Conservation (phyloP, 2,329 filamentous ascomycete species). For the Paecilomyces variotii region DNA sequence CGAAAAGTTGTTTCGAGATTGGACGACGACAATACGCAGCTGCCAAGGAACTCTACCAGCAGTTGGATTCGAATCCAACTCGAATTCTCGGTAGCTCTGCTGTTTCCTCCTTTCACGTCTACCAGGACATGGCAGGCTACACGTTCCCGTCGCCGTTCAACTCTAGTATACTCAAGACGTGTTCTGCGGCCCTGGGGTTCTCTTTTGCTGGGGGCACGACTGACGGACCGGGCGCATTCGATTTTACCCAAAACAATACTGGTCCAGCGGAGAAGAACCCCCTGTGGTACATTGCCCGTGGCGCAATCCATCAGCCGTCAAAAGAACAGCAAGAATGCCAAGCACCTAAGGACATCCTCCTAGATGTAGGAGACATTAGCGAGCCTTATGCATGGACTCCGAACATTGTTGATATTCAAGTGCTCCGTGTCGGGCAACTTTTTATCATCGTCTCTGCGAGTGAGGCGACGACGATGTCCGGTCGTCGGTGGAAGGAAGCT, state of each 20-base stretch:
- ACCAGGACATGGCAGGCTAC: constrained; percentile 71
- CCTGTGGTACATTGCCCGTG: constrained; percentile 70
- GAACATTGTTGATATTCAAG: constrained; percentile 84
- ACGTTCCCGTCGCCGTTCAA: constrained; percentile 64
- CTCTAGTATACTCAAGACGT: constrained; percentile 57
- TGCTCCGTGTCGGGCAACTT: constrained; percentile 74
- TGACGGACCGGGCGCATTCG: constrained; percentile 83
- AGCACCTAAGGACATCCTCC: constrained; percentile 69
- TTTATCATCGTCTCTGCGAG: constrained; percentile 77
- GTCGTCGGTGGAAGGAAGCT: constrained; percentile 73
- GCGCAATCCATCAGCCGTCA: constrained; percentile 62
- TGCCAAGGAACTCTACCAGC: constrained; percentile 47
- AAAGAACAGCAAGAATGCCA: constrained; percentile 68
- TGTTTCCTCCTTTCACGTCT: constrained; percentile 78
- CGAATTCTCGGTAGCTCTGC: constrained; percentile 49
- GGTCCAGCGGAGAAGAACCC: constrained; percentile 65
- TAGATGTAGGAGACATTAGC: constrained; percentile 78
- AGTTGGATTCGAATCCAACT: constrained; percentile 35
- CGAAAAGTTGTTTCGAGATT: constrained; percentile 44
- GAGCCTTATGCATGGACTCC: constrained; percentile 80
- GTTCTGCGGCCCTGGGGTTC: constrained; percentile 80
- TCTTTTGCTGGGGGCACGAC: constrained; percentile 90
- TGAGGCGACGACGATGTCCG: constrained; percentile 88
- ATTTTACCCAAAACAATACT: constrained; percentile 83
- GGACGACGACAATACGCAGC: constrained; percentile 38